Conservation (phyloP, 169 alveolate species). For the Eimeria necatrix region DNA sequence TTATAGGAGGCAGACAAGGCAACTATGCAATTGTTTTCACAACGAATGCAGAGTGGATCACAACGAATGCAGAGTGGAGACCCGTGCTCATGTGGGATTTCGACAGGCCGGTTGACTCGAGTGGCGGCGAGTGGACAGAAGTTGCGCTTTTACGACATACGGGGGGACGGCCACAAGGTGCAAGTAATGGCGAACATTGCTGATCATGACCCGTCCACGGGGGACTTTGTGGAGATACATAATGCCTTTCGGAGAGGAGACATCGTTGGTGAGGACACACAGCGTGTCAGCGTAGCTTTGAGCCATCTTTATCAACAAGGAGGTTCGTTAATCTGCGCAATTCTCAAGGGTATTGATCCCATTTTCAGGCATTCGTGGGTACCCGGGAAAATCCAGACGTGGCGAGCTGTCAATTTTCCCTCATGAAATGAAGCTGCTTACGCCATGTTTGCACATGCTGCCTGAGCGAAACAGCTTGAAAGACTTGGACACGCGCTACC, state of each 20-base stretch:
- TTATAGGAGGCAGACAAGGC: too few species aligned
- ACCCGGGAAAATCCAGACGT: slow-evolving; percentile 95
- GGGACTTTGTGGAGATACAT: slow-evolving; percentile 81
- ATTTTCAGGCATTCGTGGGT: slow-evolving; percentile 84
- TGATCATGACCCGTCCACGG: slow-evolving; percentile 82
- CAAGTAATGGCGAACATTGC: slow-evolving; percentile 91
- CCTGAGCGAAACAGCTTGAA: slow-evolving; percentile 97
- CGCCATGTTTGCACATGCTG: slow-evolving; percentile 98
- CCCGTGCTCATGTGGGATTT: neutral
- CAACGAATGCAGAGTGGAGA: too few species aligned
- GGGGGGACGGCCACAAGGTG: slow-evolving; percentile 92
- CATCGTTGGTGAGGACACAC: slow-evolving; percentile 38
- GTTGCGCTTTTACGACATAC: slow-evolving; percentile 94
- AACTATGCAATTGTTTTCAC: too few species aligned
- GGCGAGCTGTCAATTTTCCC: slow-evolving; percentile 98
- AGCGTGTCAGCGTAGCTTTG: neutral
- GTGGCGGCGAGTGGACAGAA: slow-evolving; percentile 93
- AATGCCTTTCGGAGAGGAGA: slow-evolving; percentile 78
- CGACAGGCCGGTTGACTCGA: slow-evolving; percentile 93
- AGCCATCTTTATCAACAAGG: neutral
- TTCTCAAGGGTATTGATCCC: neutral
- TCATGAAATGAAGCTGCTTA: slow-evolving; percentile 90
- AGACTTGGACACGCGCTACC: slow-evolving; percentile 95
- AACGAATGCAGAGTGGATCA: too few species aligned
- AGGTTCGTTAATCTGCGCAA: neutral